Evolutionary conservation across 2,329 filamentous ascomycete genomes (phyloP).

Genomic region (Didymella arachidicola): DNA sequence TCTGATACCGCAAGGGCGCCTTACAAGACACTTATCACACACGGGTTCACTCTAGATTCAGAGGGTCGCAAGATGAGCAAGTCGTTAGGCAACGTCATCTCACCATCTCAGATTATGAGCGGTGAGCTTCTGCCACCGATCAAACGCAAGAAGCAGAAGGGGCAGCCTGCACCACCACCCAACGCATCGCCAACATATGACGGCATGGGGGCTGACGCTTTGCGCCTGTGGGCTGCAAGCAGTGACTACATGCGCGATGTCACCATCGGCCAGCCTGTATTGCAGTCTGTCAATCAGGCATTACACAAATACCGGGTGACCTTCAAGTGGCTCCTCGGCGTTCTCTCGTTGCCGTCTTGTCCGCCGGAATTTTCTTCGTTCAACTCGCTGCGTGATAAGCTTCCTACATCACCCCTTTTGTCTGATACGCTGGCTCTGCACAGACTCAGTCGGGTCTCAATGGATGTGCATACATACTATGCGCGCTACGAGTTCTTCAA

Average conservation of each 20-base stretch:
- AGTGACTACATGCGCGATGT: constrained; percentile 93
- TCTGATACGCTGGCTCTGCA: constrained; percentile 73
- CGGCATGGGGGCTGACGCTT: constrained; percentile 81
- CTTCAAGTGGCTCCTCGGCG: constrained; percentile 86
- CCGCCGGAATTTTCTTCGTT: constrained; percentile 40
- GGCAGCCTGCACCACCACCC: constrained; percentile 45
- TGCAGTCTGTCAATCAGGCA: constrained; percentile 77
- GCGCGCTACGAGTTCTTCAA: constrained; percentile 82
- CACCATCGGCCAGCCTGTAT: constrained; percentile 77
- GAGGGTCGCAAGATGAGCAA: constrained; percentile 99
- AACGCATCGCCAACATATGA: constrained; percentile 62
- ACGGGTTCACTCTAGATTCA: constrained; percentile 91
- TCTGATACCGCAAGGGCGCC: constrained; percentile 61
- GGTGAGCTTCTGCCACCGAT: constrained; percentile 77
- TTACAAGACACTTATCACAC: constrained; percentile 89
- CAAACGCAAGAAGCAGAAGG: constrained; percentile 68
- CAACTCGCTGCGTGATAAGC: constrained; percentile 26
- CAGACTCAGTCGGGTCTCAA: constrained; percentile 73
- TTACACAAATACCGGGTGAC: constrained; percentile 89
- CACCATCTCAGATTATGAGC: constrained; percentile 82
- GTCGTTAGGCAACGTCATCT: constrained; percentile 87
- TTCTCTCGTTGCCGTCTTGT: constrained; percentile 55
- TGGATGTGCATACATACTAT: constrained; percentile 70
- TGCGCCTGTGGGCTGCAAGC: constrained; percentile 90
- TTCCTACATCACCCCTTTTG: constrained; percentile 24